A percentile compares a stretch with the other conserved stretches of the same genome.
These are phyloP conservation scores for Penicillium manginii DNA, from an alignment of 495 filamentous ascomycete species.

Conservation along the genomic window DNA sequence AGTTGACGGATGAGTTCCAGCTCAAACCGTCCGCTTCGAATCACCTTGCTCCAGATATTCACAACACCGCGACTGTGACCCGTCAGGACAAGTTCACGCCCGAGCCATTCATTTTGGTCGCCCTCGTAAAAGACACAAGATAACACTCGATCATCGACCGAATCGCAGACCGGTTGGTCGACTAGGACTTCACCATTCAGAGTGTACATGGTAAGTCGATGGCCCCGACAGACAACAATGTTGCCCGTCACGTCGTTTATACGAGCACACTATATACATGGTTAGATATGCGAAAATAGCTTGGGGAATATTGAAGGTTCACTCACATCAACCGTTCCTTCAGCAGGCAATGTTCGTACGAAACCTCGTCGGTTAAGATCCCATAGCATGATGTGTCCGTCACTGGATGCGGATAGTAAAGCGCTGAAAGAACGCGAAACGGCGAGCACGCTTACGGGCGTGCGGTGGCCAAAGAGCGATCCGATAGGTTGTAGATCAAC, in stretches of 20 bases:
- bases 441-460: slow-evolving; percentile 77
- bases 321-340: slow-evolving; percentile 55
- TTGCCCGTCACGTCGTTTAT: slow-evolving; percentile 91
- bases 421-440: slow-evolving; percentile 86
- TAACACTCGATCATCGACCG: slow-evolving; percentile 71
- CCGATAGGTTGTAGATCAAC: slow-evolving; percentile 82
- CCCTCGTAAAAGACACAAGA: slow-evolving; percentile 95
- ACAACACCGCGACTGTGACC: slow-evolving; percentile 84
- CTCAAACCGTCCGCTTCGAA: slow-evolving; percentile 56
- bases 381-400: slow-evolving; percentile 88
- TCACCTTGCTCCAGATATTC: slow-evolving; percentile 68
- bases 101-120: slow-evolving; percentile 86
- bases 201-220: slow-evolving; percentile 76
- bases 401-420: slow-evolving; percentile 76
- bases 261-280: slow-evolving; percentile 66
- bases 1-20: slow-evolving; percentile 73
- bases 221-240: slow-evolving; percentile 80
- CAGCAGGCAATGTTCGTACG: slow-evolving; percentile 69
- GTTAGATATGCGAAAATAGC: slow-evolving; percentile 10
- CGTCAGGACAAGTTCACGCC: slow-evolving; percentile 83
- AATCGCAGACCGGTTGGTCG: slow-evolving; percentile 75
- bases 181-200: slow-evolving; percentile 84
- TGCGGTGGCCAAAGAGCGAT: slow-evolving; percentile 87
- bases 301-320: neutral
- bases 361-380: slow-evolving; percentile 89